These are phyloP conservation scores for Knoxia roxburghii DNA, from an alignment of 257 asterid genomes.

Conservation along the genomic window DNA sequence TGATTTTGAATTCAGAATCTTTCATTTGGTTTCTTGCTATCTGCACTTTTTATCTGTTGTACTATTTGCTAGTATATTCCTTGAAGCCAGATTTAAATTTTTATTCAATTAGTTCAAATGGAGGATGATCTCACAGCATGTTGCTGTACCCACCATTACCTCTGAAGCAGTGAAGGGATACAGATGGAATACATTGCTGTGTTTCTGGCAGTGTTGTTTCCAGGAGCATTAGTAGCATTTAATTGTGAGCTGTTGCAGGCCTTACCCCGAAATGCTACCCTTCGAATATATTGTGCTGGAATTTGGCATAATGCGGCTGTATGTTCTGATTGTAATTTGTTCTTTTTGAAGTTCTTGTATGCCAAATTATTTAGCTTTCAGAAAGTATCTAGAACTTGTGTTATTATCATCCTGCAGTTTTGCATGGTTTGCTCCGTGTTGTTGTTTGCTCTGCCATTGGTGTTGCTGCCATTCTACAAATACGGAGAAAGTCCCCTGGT, in stretches of 20 bases:
- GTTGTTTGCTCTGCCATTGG: constrained; percentile 51
- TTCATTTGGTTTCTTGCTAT: neutral
- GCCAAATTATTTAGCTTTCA: neutral
- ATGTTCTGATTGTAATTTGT: constrained; percentile 19
- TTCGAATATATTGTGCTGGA: constrained; percentile 92
- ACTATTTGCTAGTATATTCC: neutral
- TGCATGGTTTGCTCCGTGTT: constrained; percentile 57
- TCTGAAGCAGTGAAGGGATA: constrained; percentile 75
- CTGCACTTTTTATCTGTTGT: neutral
- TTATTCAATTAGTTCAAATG: neutral
- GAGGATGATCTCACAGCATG: constrained; percentile 24
- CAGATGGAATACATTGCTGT: constrained; percentile 75
- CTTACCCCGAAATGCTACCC: constrained; percentile 53
- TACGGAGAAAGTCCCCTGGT: constrained; percentile 75
- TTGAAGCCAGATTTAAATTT: neutral
- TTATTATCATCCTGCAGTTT: constrained; percentile 44
- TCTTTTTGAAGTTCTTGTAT: neutral
- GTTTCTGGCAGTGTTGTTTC: constrained; percentile 70
- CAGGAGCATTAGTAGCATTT: constrained; percentile 93
- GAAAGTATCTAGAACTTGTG: constrained; percentile 12
- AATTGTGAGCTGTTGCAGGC: constrained; percentile 57
- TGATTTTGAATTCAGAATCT: neutral
- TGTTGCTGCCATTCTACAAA: constrained; percentile 61
- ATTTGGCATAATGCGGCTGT: constrained; percentile 94
- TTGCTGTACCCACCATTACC: constrained; percentile 35